A percentile compares a stretch with the other conserved stretches of the same genome.
Evolutionary conservation across 768 basidiomycete genomes (phyloP).

Genomic region (Boletus pseudo-olivaceus): DNA sequence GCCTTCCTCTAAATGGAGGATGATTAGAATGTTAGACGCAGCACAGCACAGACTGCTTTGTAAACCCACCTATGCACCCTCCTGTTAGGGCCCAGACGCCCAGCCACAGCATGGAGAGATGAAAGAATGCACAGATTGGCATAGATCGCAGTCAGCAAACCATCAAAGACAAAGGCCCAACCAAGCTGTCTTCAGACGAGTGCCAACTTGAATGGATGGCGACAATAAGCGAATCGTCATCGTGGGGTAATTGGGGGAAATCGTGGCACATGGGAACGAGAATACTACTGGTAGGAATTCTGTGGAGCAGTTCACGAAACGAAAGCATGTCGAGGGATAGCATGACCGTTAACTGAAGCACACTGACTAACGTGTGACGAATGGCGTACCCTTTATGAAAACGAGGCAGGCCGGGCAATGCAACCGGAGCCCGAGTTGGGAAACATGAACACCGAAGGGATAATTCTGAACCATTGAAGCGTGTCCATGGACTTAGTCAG

Average conservation of each 20-base stretch:
- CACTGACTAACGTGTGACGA: conserved; percentile 15
- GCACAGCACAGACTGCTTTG: conserved; percentile 27
- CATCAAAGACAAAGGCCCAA: conserved; percentile 1
- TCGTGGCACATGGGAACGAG: conserved; percentile 3
- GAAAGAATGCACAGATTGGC: conserved; percentile 9
- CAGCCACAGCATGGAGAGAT: conserved; percentile 21
- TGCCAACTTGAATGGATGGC: background rate
- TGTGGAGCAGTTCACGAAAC: conserved; percentile 17
- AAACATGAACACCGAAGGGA: conserved; percentile 12
- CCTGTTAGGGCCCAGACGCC: conserved; percentile 12
- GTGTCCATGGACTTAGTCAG: conserved; percentile 22
- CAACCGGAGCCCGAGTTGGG: conserved; percentile 14
- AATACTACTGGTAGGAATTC: conserved; percentile 2
- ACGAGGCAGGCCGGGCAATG: conserved; percentile 19
- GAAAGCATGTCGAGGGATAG: conserved; percentile 6
- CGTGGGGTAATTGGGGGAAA: conserved; percentile 18
- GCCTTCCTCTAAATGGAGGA: conserved; percentile 30
- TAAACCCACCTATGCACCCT: conserved; percentile 9
- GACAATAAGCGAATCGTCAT: conserved; percentile 14
- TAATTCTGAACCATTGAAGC: conserved; percentile 4
- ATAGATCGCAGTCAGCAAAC: conserved; percentile 2
- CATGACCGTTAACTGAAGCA: conserved; percentile 5
- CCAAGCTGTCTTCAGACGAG: conserved; percentile 2
- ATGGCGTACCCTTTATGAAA: conserved; percentile 9
- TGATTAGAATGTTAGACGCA: conserved; percentile 27